Conservation (phyloP, 2,329 filamentous ascomycete genomes). For the Hypoxylon sp. region DNA sequence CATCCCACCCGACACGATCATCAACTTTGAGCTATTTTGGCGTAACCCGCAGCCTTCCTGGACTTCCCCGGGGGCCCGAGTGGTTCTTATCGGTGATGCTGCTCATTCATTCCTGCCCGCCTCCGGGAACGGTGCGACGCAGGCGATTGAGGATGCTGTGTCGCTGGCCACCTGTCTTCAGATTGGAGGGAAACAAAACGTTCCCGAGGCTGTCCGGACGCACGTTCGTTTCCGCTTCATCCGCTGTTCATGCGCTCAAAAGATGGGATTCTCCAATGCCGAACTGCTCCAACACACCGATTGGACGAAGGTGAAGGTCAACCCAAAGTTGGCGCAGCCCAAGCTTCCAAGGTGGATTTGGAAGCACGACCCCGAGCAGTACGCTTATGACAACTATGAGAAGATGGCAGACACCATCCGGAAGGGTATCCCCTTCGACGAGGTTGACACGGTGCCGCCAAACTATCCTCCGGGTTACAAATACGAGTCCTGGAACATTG, state of each 20-base stretch:
- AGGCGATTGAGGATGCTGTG: constrained; percentile 60
- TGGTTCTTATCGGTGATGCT: constrained; percentile 59
- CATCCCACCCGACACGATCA: constrained; percentile 53
- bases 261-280: constrained; percentile 57
- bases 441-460: constrained; percentile 52
- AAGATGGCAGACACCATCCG: constrained; percentile 54
- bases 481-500: constrained; percentile 60
- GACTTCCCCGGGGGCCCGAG: constrained; percentile 54
- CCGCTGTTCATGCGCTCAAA: constrained; percentile 56
- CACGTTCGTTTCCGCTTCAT: constrained; percentile 58
- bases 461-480: constrained; percentile 57
- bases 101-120: constrained; percentile 60
- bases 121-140: constrained; percentile 60
- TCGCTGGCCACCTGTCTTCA: constrained; percentile 58
- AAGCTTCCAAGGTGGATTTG: constrained; percentile 57
- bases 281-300: constrained; percentile 57
- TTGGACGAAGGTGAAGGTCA: constrained; percentile 53
- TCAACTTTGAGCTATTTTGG: constrained; percentile 61
- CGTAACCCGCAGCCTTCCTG: constrained; percentile 58
- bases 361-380: constrained; percentile 57
- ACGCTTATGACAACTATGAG: constrained; percentile 56
- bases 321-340: constrained; percentile 56
- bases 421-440: constrained; percentile 51
- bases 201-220: constrained; percentile 54
- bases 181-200: constrained; percentile 53